phyloP scores from a whole-genome alignment of 2,329 filamentous ascomycete species.

The Didymella pinodella region DNA sequence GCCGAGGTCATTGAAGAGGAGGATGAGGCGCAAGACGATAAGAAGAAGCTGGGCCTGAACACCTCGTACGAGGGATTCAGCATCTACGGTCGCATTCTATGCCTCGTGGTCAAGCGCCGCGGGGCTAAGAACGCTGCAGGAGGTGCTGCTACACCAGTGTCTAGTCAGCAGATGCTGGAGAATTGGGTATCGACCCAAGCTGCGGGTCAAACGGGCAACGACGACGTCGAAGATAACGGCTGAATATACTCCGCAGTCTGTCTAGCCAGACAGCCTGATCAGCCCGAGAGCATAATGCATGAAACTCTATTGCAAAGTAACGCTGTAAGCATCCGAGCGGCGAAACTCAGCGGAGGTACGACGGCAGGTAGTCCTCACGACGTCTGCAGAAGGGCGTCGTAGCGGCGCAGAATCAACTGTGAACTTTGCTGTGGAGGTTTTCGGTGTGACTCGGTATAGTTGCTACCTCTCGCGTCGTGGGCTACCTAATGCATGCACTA shows the following conservation, averaged over 20 bases:
- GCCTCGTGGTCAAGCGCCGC: constrained; percentile 83
- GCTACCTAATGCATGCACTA: background rate
- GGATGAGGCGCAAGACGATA: constrained; percentile 71
- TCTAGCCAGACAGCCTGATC: background rate
- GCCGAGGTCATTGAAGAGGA: constrained; percentile 31
- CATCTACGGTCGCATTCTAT: constrained; percentile 92
- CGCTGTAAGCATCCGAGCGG: background rate
- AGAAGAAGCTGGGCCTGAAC: constrained; percentile 88
- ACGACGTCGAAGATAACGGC: constrained; percentile 47
- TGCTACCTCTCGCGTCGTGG: background rate
- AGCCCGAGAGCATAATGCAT: background rate
- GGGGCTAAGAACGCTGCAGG: constrained; percentile 43
- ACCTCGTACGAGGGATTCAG: constrained; percentile 95
- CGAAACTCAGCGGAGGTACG: background rate
- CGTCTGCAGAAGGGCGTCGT: background rate
- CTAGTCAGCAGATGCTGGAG: constrained; percentile 53
- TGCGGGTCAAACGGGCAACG: constrained; percentile 42
- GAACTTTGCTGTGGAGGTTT: background rate
- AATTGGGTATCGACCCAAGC: constrained; percentile 55
- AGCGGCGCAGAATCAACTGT: background rate
- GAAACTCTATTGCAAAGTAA: background rate
- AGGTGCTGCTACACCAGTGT: constrained; percentile 28
- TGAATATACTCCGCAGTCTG: constrained; percentile 20
- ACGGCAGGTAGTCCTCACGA: background rate
- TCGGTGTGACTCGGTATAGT: background rate